Conservation (phyloP, 805 yeast genomes). For the Ogataea nakhonphanomensis region DNA sequence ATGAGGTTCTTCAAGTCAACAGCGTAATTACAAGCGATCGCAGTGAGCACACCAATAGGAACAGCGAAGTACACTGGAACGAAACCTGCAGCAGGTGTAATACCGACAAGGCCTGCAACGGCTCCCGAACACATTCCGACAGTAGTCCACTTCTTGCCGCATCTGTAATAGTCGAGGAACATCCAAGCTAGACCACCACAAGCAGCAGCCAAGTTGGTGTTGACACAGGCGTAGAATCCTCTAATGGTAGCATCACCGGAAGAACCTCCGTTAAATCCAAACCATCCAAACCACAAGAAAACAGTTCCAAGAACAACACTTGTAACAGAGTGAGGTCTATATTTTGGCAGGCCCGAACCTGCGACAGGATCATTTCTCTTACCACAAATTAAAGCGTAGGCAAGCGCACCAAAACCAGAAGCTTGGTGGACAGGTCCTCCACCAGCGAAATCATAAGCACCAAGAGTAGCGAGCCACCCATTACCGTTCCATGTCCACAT, state of each 20-base stretch:
- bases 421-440: conserved; percentile 98
- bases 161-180: conserved; percentile 83
- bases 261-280: conserved; percentile 98
- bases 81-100: conserved; percentile 96
- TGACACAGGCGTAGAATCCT: conserved; percentile 90
- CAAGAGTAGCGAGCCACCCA: conserved; percentile 85
- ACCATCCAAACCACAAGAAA: conserved; percentile 98
- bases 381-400: conserved; percentile 89
- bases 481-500: conserved; percentile 96
- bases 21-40: conserved; percentile 76
- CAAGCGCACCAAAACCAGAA: conserved; percentile 92
- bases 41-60: conserved; percentile 77
- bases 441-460: conserved; percentile 95
- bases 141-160: conserved; percentile 87
- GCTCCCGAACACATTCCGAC: conserved; percentile 94
- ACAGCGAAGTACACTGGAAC: conserved; percentile 91
- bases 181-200: conserved; percentile 93
- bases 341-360: conserved; percentile 70
- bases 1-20: conserved; percentile 72
- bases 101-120: conserved; percentile 89
- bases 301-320: conserved; percentile 90
- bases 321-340: conserved; percentile 91
- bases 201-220: conserved; percentile 93
- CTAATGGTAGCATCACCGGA: conserved; percentile 91
- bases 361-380: conserved; percentile 83